Conservation (phyloP, 2,329 filamentous ascomycete genomes). For the Neonectria coccinea region DNA sequence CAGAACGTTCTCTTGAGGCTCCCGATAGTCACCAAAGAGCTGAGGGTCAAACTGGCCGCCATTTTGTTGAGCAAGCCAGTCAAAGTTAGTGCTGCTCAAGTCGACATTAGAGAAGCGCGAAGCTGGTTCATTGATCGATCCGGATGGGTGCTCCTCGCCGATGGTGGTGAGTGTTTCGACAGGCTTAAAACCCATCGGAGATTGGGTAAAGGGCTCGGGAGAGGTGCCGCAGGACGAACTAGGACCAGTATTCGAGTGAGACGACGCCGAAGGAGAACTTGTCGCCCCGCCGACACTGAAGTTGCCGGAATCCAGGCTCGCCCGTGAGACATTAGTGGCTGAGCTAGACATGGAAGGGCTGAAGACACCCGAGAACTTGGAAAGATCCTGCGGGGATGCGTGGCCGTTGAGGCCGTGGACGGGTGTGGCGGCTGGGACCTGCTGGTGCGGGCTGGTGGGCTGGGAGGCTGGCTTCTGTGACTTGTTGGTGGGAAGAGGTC, state of each 20-base stretch:
- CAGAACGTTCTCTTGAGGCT: slow-evolving; percentile 85
- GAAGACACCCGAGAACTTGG: slow-evolving; percentile 69
- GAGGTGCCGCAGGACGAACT: slow-evolving; percentile 81
- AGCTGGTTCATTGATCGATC: slow-evolving; percentile 52
- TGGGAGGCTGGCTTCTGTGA: slow-evolving; percentile 46
- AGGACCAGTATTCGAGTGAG: slow-evolving; percentile 68
- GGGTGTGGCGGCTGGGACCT: slow-evolving; percentile 41
- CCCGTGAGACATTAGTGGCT: slow-evolving; percentile 60
- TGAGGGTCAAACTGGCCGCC: slow-evolving; percentile 90
- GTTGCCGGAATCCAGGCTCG: slow-evolving; percentile 63
- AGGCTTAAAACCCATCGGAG: slow-evolving; percentile 74
- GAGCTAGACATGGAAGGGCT: slow-evolving; percentile 65
- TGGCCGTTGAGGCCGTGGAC: slow-evolving; percentile 46
- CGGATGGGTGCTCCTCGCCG: slow-evolving; percentile 69
- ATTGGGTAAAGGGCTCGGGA: slow-evolving; percentile 80
- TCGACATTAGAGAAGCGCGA: slow-evolving; percentile 50
- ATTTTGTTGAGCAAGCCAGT: slow-evolving; percentile 84
- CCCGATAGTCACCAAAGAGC: slow-evolving; percentile 91
- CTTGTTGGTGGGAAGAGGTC: slow-evolving; percentile 51
- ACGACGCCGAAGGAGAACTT: slow-evolving; percentile 74
- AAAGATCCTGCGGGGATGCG: slow-evolving; percentile 57
- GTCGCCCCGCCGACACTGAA: slow-evolving; percentile 64
- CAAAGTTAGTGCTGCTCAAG: slow-evolving; percentile 68
- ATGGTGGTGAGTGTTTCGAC: slow-evolving; percentile 73
- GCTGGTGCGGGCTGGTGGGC: slow-evolving; percentile 49